phyloP scores from a whole-genome alignment of 2,329 filamentous ascomycete genomes.

The Verticillium dahliae region DNA sequence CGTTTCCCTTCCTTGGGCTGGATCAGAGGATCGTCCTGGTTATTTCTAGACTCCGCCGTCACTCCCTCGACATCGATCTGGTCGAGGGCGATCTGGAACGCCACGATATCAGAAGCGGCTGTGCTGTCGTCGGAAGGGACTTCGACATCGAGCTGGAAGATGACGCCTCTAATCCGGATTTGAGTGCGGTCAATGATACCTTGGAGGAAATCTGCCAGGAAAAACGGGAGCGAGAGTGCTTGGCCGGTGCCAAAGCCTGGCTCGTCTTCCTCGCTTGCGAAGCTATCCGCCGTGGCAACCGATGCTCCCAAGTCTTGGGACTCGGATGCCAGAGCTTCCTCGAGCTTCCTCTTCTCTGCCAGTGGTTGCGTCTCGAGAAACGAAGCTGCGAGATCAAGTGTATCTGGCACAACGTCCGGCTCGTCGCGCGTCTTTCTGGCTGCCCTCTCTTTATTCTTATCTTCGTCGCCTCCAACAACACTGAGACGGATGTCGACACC shows the following conservation, averaged over 20 bases:
- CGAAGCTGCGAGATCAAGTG: slow-evolving; percentile 68
- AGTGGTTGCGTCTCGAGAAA: slow-evolving; percentile 68
- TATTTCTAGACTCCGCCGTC: slow-evolving; percentile 32
- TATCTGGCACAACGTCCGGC: slow-evolving; percentile 51
- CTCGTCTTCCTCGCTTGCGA: slow-evolving; percentile 55
- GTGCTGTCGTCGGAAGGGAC: slow-evolving; percentile 38
- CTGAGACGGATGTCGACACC: slow-evolving; percentile 68
- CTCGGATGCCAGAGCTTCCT: slow-evolving; percentile 60
- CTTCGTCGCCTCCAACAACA: slow-evolving; percentile 32
- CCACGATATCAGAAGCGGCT: slow-evolving; percentile 45
- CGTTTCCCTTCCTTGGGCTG: slow-evolving; percentile 57
- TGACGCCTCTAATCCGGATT: slow-evolving; percentile 58
- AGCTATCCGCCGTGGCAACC: slow-evolving; percentile 48
- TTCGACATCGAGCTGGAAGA: slow-evolving; percentile 58
- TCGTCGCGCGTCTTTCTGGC: slow-evolving; percentile 17
- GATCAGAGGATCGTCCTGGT: slow-evolving; percentile 25
- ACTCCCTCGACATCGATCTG: slow-evolving; percentile 62
- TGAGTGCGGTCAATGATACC: slow-evolving; percentile 67
- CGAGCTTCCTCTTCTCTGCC: slow-evolving; percentile 56
- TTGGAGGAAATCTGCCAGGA: slow-evolving; percentile 66
- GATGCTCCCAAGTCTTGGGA: slow-evolving; percentile 57
- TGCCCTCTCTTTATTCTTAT: slow-evolving; percentile 13
- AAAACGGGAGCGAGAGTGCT: slow-evolving; percentile 60
- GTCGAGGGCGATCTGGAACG: slow-evolving; percentile 59
- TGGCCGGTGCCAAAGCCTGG: slow-evolving; percentile 64